Conservation (phyloP, 2,329 filamentous ascomycete species). For the Fulvia fulva region DNA sequence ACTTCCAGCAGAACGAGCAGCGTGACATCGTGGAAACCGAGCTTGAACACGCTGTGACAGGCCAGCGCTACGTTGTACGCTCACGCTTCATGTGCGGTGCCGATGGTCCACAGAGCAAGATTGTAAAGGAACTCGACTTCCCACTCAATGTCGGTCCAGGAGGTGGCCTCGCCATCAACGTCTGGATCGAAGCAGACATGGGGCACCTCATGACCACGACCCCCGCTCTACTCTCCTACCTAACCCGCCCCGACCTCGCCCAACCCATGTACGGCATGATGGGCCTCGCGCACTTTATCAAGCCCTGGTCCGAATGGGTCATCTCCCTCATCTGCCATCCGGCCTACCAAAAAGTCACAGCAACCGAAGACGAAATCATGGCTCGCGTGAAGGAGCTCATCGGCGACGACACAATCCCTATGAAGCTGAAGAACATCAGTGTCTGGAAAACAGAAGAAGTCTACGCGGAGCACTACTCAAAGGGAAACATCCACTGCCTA, state of each 20-base stretch:
- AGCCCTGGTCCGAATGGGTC: slow-evolving; percentile 2
- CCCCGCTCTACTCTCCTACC: background rate
- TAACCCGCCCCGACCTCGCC: background rate
- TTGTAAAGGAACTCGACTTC: background rate
- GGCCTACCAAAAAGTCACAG: background rate
- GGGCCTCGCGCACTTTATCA: slow-evolving; percentile 8
- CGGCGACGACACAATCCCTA: slow-evolving; percentile 3
- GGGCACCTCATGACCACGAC: background rate
- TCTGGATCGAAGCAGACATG: background rate
- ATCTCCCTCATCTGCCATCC: slow-evolving; percentile 1
- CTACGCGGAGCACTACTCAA: slow-evolving; percentile 1
- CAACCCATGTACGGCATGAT: slow-evolving; percentile 2
- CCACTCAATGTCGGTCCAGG: background rate
- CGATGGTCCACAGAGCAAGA: slow-evolving; percentile 1
- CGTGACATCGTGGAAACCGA: background rate
- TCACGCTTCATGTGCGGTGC: slow-evolving; percentile 1
- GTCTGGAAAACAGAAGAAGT: background rate
- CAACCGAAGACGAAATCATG: slow-evolving; percentile 1
- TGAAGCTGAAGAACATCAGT: slow-evolving; percentile 4
- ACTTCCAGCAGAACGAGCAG: background rate
- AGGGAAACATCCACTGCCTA: slow-evolving; percentile 36
- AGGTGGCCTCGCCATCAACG: background rate
- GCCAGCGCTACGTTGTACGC: background rate
- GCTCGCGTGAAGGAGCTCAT: background rate
- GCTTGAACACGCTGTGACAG: background rate